These are phyloP conservation scores for Spergularia azorica DNA, from an alignment of 179 eudicot species.

Conservation along the genomic window DNA sequence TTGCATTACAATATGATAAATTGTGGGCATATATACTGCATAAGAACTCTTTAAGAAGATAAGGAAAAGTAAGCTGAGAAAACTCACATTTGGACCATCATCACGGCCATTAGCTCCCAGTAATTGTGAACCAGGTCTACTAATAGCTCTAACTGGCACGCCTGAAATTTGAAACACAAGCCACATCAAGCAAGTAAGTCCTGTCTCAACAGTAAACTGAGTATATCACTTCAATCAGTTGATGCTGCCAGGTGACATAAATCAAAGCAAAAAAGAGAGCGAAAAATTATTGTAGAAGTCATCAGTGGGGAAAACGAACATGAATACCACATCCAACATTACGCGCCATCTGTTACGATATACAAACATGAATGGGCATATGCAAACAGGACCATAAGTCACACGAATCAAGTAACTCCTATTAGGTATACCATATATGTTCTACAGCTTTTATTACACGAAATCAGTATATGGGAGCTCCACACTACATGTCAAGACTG, in stretches of 20 bases:
- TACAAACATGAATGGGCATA: background rate
- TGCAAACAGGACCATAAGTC: background rate
- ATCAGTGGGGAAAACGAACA: background rate
- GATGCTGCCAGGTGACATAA: background rate
- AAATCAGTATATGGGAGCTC: background rate
- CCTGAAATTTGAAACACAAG: constrained; percentile 40
- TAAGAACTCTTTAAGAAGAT: background rate
- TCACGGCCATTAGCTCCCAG: constrained; percentile 97
- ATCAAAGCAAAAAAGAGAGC: background rate
- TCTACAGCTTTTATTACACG: background rate
- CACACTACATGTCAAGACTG: background rate
- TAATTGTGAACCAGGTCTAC: constrained; percentile 93
- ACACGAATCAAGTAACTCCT: background rate
- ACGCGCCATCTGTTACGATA: background rate
- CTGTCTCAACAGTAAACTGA: background rate
- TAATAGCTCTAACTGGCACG: constrained; percentile 79
- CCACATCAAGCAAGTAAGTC: constrained; percentile 4
- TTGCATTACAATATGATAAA: background rate
- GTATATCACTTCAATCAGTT: background rate
- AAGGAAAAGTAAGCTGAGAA: background rate
- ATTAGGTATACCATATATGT: too few relatives aligned
- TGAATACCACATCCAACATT: background rate
- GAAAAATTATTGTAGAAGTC: background rate
- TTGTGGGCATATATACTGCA: background rate
- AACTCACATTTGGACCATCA: constrained; percentile 96